These are phyloP conservation scores for Triglochin maritima DNA, from an alignment of 106 monocot genomes.

Conservation along the genomic window DNA sequence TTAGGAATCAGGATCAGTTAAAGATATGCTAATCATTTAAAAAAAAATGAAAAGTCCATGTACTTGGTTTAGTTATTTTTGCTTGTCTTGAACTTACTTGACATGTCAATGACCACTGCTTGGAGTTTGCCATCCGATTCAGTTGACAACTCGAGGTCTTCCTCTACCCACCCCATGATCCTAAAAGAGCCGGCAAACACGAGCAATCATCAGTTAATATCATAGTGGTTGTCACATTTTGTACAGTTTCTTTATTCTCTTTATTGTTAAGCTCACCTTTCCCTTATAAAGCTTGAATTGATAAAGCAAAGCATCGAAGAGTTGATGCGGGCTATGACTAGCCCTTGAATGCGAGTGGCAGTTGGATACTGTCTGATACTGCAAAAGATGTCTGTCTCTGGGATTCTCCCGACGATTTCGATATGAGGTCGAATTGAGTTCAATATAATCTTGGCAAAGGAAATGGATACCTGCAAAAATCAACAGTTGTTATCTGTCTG, in stretches of 20 bases:
- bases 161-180: constrained; percentile 30
- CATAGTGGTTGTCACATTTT: too few species aligned
- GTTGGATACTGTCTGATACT: constrained; percentile 54
- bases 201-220: too few species aligned
- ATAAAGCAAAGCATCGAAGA: constrained; percentile 61
- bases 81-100: constrained; percentile 33
- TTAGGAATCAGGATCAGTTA: too few species aligned
- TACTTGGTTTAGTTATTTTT: too few species aligned
- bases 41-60: too few species aligned
- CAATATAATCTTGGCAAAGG: constrained; percentile 63
- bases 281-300: constrained; percentile 70
- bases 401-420: constrained; percentile 61
- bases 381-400: constrained; percentile 60
- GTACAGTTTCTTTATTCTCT: too few species aligned
- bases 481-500: too few species aligned
- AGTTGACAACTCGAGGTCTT: constrained; percentile 18
- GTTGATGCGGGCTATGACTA: constrained; percentile 43
- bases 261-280: constrained; percentile 30
- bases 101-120: constrained; percentile 67
- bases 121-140: constrained; percentile 24
- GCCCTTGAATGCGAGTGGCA: constrained; percentile 8
- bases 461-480: constrained; percentile 44
- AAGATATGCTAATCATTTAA: too few species aligned
- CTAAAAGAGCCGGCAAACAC: constrained; percentile 18
- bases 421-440: constrained; percentile 37